phyloP scores from a whole-genome alignment of 306 rosid genomes.

The Argentina anserina region DNA sequence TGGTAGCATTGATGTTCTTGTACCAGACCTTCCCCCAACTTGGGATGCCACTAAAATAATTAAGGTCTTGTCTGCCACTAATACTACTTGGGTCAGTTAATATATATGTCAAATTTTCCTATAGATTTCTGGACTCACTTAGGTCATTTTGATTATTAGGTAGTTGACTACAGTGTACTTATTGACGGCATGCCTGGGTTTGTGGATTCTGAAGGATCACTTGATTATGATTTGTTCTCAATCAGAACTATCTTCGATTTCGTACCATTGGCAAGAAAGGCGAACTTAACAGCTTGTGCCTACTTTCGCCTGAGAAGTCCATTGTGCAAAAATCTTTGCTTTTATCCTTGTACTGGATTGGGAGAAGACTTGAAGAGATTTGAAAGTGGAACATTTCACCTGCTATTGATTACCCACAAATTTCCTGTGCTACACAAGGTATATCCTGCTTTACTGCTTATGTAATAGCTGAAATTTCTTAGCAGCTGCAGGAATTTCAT shows the following conservation, averaged over 20 bases:
- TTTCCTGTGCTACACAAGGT: slow-evolving; percentile 66
- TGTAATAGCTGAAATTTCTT: slow-evolving; percentile 14
- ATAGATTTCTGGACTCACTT: slow-evolving; percentile 26
- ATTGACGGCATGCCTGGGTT: slow-evolving; percentile 48
- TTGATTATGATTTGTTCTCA: slow-evolving; percentile 43
- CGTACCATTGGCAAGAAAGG: slow-evolving; percentile 33
- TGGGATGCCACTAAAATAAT: slow-evolving; percentile 51
- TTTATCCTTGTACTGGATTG: slow-evolving; percentile 26
- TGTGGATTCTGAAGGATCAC: slow-evolving; percentile 35
- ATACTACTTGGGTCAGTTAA: neutral
- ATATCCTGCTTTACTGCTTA: slow-evolving; percentile 19
- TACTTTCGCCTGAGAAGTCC: slow-evolving; percentile 52
- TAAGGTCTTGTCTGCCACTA: slow-evolving; percentile 49
- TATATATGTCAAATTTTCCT: slow-evolving; percentile 8
- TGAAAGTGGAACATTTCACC: slow-evolving; percentile 57
- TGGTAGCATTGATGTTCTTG: slow-evolving; percentile 69
- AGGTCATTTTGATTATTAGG: slow-evolving; percentile 45
- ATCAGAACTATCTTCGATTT: slow-evolving; percentile 58
- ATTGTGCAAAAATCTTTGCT: slow-evolving; percentile 47
- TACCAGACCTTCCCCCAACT: slow-evolving; percentile 81
- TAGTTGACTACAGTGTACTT: slow-evolving; percentile 55
- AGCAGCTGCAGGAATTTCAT: neutral
- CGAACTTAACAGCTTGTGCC: slow-evolving; percentile 35
- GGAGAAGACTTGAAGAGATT: slow-evolving; percentile 40
- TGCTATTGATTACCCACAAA: slow-evolving; percentile 67